Percentiles rank a stretch among this genome's conserved stretches.
Evolutionary conservation across 2,329 filamentous ascomycete genomes (phyloP).

Genomic region (Daldinia sp.): DNA sequence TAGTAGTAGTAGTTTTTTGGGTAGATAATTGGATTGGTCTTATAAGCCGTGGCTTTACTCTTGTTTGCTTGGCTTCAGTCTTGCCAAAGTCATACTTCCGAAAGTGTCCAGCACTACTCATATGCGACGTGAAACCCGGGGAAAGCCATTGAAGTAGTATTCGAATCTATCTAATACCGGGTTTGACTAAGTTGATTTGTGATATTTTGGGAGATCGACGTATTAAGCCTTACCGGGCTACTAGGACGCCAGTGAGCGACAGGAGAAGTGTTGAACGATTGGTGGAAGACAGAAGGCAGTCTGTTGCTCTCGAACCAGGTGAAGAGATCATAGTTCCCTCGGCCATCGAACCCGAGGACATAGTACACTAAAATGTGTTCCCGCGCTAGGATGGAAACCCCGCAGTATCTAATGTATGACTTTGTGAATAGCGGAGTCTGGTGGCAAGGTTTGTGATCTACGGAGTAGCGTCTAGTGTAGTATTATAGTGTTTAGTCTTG

Average conservation of each 20-base stretch:
- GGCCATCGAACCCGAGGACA: background rate
- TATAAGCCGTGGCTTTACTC: background rate
- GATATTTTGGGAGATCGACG: slow-evolving; percentile 32
- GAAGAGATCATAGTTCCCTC: slow-evolving; percentile 1
- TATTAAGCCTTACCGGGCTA: slow-evolving; percentile 16
- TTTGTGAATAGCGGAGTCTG: background rate
- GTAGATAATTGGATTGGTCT: background rate
- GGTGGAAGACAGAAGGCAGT: slow-evolving; percentile 9
- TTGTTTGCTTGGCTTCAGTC: background rate
- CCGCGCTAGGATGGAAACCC: background rate
- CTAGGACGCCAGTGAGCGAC: slow-evolving; percentile 14
- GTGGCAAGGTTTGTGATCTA: background rate
- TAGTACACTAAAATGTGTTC: background rate
- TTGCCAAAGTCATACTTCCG: background rate
- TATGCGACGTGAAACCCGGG: slow-evolving; percentile 29
- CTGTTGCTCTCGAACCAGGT: background rate
- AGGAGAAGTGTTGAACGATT: slow-evolving; percentile 26
- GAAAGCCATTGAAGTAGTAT: slow-evolving; percentile 11
- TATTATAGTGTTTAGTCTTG: no score
- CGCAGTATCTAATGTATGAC: slow-evolving; percentile 5
- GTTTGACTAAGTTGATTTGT: slow-evolving; percentile 21
- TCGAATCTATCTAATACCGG: slow-evolving; percentile 10
- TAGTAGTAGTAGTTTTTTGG: no score
- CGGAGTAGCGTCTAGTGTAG: background rate
- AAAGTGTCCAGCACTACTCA: background rate